Evolutionary conservation across 2,329 filamentous ascomycete genomes (phyloP), one percentile per base, ranked within the genome.

Genomic region (Paecilomyces sp.): DNA sequence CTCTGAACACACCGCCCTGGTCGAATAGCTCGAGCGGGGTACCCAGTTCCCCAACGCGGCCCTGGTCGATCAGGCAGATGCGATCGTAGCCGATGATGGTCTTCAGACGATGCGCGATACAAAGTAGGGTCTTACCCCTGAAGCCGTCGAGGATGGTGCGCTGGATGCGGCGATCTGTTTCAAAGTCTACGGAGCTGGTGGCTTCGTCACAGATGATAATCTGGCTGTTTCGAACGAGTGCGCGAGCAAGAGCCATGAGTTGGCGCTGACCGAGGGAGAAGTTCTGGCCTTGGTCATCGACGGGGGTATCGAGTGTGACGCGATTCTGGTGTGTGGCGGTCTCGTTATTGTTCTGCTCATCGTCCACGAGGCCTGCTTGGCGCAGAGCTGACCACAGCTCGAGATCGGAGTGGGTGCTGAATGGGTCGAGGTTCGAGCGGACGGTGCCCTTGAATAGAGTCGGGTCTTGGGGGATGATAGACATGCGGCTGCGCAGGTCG

Each of bases 171-270:
- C 80, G 77, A 71, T 91, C 88, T 0, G 88, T 91, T 30, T 80
- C 78, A 85, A 89, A 89, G 71, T 91, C 88, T 2, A 91, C 88
- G 0, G 88, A 87, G 11, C 83, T 86, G 0, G 89, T 91, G 1
- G 88, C 88, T 75, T 91, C 88, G 70, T 91, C 88, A 1, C 91
- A 81, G 1, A 91, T 84, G 81, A 91, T 87, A 66, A 91, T 85
- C 67, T 88, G 87, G 8, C 88, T 87, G 0, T 86, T 81, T 0
- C 83, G 81, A 22, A 90, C 83, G 64, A 90, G 89, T 56, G 88
- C 87, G 24, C 88, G 85, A 0, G 88, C 88, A 3, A 90, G 83
- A 67, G 87, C 90, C 31, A 90, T 81, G 0, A 90, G 85, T 72
- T 90, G 88, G 5, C 88, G 82, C 71, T 90, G 88, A 24, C 88